Conservation (phyloP, 805 yeast genomes). For the Brettanomyces naardenensis region DNA sequence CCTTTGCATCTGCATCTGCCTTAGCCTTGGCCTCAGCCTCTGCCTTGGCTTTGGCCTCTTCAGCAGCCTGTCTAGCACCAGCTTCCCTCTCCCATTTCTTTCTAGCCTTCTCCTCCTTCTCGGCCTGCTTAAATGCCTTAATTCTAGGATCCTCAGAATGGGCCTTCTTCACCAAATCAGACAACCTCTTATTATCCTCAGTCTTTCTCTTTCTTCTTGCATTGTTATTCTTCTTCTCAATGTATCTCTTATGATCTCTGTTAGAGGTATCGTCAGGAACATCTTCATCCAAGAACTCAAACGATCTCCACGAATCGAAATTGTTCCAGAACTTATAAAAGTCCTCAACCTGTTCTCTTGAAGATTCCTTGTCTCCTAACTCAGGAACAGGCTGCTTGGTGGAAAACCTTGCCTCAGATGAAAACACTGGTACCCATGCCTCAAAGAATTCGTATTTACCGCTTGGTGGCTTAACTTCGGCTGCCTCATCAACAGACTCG, state of each 20-base stretch:
- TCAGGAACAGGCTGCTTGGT: constrained; percentile 82
- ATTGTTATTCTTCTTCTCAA: constrained; percentile 94
- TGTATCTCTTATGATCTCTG: constrained; percentile 98
- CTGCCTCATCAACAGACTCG: constrained; percentile 89
- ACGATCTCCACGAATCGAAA: constrained; percentile 96
- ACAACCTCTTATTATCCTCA: constrained; percentile 87
- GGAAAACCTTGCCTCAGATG: constrained; percentile 84
- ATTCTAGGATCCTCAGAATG: constrained; percentile 91
- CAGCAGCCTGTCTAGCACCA: constrained; percentile 95
- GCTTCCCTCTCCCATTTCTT: constrained; percentile 98
- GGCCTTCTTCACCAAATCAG: constrained; percentile 83
- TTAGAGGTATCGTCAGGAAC: constrained; percentile 98
- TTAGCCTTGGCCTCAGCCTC: constrained; percentile 83
- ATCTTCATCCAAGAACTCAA: constrained; percentile 97
- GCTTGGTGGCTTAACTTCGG: constrained; percentile 73
- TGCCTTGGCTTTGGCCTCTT: constrained; percentile 74
- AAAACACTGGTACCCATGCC: constrained; percentile 91
- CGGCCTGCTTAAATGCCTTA: constrained; percentile 85
- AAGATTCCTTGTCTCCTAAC: constrained; percentile 59
- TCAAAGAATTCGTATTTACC: constrained; percentile 63
- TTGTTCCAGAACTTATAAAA: constrained; percentile 91
- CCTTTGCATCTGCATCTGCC: constrained; percentile 68
- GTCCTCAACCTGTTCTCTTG: constrained; percentile 75
- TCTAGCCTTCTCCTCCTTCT: constrained; percentile 89
- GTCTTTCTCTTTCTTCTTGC: constrained; percentile 96